Conservation (phyloP, 495 filamentous ascomycete genomes). For the Hypoxylon trugodes region DNA sequence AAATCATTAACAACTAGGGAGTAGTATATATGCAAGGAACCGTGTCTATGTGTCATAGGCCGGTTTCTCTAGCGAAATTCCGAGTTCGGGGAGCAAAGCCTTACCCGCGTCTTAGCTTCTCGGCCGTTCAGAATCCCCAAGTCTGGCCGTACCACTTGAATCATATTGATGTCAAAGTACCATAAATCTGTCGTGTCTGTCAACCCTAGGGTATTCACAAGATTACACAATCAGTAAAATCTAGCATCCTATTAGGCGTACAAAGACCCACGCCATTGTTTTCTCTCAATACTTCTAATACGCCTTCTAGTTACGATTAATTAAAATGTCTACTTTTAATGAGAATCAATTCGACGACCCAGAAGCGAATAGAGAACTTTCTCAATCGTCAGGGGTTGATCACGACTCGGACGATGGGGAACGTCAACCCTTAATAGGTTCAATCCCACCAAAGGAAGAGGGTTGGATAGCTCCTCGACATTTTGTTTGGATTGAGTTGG, state of each 20-base stretch:
- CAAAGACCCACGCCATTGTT: too few species aligned
- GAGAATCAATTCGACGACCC: too few species aligned
- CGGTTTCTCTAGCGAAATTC: conserved; percentile 1
- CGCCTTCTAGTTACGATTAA: too few species aligned
- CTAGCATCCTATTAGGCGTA: too few species aligned
- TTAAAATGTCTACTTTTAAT: too few species aligned
- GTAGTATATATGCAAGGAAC: conserved; percentile 25
- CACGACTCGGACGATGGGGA: conserved; percentile 36
- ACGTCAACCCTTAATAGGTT: conserved; percentile 51
- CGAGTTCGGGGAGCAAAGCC: conserved; percentile 18
- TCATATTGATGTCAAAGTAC: too few species aligned
- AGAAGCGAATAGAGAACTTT: background rate
- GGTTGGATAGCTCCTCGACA: conserved; percentile 48
- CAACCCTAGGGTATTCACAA: too few species aligned
- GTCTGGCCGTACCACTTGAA: too few species aligned
- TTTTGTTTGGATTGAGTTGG: conserved; percentile 58
- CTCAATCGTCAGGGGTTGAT: conserved; percentile 20
- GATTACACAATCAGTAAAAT: too few species aligned
- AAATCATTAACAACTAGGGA: conserved; percentile 19
- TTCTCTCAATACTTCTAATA: too few species aligned
- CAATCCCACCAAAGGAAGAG: conserved; percentile 39
- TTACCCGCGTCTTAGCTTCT: background rate
- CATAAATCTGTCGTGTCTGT: too few species aligned
- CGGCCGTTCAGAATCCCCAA: background rate
- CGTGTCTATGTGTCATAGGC: conserved; percentile 22